Percentiles rank a stretch among this genome's conserved stretches.
Evolutionary conservation across 306 rosid genomes (phyloP).

Genomic region (Morella rubra): DNA sequence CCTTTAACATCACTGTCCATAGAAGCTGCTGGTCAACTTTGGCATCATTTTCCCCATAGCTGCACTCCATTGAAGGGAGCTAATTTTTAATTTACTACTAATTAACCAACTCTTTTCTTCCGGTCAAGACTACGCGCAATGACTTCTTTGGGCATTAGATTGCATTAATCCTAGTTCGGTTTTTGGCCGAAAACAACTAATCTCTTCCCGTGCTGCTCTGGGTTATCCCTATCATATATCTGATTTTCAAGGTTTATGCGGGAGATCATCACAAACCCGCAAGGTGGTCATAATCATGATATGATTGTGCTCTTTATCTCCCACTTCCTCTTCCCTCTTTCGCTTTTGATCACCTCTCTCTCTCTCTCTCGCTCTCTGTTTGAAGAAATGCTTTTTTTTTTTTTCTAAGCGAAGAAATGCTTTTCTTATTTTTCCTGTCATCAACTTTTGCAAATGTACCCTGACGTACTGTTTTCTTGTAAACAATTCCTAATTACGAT

Average conservation of each 20-base stretch:
- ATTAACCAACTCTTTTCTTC: too few relatives aligned
- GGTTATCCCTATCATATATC: not conserved
- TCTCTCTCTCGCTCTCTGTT: not conserved
- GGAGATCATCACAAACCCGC: not conserved
- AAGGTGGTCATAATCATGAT: slow-evolving; percentile 12
- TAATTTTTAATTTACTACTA: too few relatives aligned
- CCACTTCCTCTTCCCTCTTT: not conserved
- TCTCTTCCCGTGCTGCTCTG: too few relatives aligned
- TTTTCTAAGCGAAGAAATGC: not conserved
- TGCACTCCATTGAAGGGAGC: too few relatives aligned
- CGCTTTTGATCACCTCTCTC: not conserved
- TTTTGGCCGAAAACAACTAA: too few relatives aligned
- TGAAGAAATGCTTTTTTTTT: not conserved
- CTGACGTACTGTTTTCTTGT: slow-evolving; percentile 22
- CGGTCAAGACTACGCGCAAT: too few relatives aligned
- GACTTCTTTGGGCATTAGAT: too few relatives aligned
- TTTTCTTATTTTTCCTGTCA: not conserved
- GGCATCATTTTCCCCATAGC: too few relatives aligned
- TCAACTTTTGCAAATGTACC: slow-evolving; percentile 8
- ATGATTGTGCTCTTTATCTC: not conserved
- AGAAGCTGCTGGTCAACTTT: too few relatives aligned
- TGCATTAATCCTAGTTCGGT: too few relatives aligned
- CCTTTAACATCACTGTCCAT: too few relatives aligned
- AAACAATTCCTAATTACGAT: not conserved
- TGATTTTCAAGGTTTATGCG: not conserved